Evolutionary conservation across 108 stramenopile species (phyloP), one percentile per base, ranked within the genome.

Genomic region (Aurantiochytrium sp.): DNA sequence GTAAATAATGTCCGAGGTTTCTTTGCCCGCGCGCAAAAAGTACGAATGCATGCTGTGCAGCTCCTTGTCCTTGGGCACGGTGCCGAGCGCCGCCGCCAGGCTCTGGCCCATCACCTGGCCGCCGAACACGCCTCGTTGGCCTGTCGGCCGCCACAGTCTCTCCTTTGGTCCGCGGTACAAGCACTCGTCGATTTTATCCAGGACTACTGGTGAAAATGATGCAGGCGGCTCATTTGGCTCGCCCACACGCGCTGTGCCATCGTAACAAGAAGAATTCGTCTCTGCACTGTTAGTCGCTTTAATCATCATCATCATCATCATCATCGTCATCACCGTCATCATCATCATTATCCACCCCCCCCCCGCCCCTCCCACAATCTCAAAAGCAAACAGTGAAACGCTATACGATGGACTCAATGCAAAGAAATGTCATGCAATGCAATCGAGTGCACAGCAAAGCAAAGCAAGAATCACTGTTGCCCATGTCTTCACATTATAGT

Each of bases 41-140:
- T 88, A 88, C 51, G 87, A 44, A 25, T 90, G 90, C 69, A 88
- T 72, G 72, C 83, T 87, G 88, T 90, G 90, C 18, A 90, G 23
- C 49, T 69, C 71, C 28, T 71, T 89, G 5, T 19, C 87, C 25
- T 58, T 25, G 59, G 49, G 45, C 25, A 87, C 19, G 21, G 49
- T 72, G 12, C 44, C 23, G 14, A 55, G 5, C 5, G 88, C 44
- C 12, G 87, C 90, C 0, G 64, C 23, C 88, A 88, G 8, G 72
- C 87, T 42, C 47, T 88, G 87, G 1, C 72, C 69, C 45, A 76
- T 42, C 28, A 90, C 87, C 28, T 90, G 90, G 42, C 90, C 90
- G 44, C 90, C 90, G 87, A 55, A 90, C 19, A 90, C 88, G 29
- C 69, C 90, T 18, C 88, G 69, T 19, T 88, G 29, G 72, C 71